phyloP scores from a whole-genome alignment of 495 filamentous ascomycete genomes.

The Aspergillus indologenus region DNA sequence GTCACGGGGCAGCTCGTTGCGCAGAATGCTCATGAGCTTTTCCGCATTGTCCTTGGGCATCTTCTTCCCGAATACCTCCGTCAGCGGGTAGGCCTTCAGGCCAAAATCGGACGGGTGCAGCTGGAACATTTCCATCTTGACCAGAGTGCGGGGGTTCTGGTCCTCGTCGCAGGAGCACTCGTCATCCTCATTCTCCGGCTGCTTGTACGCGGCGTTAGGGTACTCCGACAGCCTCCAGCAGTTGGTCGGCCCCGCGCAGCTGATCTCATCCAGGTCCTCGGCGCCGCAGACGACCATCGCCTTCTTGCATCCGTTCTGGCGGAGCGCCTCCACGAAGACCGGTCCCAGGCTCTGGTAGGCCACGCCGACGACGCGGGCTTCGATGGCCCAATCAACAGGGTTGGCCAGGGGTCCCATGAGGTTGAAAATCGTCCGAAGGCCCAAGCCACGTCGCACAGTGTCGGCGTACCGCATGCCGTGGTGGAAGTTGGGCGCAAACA shows the following conservation, averaged over 20 bases:
- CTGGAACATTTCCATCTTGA: constrained; percentile 68
- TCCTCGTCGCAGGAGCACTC: constrained; percentile 39
- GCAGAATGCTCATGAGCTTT: constrained; percentile 74
- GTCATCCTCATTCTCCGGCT: constrained; percentile 23
- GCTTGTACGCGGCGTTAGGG: constrained; percentile 41
- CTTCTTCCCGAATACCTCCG: constrained; percentile 76
- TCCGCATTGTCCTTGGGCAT: constrained; percentile 79
- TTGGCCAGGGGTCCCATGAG: constrained; percentile 89
- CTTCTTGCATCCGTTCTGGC: constrained; percentile 71
- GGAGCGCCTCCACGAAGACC: constrained; percentile 82
- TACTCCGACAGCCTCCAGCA: constrained; percentile 77
- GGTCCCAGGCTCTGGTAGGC: constrained; percentile 80
- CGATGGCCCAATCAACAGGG: constrained; percentile 73
- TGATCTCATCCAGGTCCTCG: constrained; percentile 94
- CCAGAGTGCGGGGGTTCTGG: constrained; percentile 36
- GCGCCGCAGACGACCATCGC: constrained; percentile 90
- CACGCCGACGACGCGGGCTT: constrained; percentile 88
- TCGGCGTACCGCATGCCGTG: constrained; percentile 87
- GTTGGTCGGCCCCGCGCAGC: constrained; percentile 77
- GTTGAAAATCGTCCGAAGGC: constrained; percentile 95
- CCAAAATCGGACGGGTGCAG: constrained; percentile 83
- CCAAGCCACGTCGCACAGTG: constrained; percentile 75
- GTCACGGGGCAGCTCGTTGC: constrained; percentile 64
- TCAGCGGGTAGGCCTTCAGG: constrained; percentile 68
- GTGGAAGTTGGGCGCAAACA: constrained; percentile 96